Conservation (phyloP, 352 stramenopile genomes). For the Phytophthora europaea region DNA sequence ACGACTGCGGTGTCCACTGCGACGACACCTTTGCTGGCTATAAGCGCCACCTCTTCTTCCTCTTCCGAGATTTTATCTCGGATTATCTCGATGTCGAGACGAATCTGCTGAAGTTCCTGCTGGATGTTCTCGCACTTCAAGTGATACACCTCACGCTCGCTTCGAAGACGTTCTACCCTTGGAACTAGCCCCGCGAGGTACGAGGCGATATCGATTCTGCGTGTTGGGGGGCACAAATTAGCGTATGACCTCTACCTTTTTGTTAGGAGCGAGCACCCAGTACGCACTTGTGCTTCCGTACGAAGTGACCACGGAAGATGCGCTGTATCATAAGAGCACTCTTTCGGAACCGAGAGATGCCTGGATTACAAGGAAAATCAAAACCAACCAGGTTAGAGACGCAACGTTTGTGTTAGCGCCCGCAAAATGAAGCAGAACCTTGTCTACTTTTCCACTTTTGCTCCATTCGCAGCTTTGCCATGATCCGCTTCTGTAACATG, state of each 20-base stretch:
- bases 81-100: slow-evolving; percentile 28
- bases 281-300: slow-evolving; percentile 38
- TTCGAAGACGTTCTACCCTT: slow-evolving; percentile 36
- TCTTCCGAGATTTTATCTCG: slow-evolving; percentile 11
- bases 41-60: slow-evolving; percentile 32
- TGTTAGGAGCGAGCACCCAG: background rate
- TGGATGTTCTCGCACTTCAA: slow-evolving; percentile 25
- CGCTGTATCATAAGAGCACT: slow-evolving; percentile 54
- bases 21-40: slow-evolving; percentile 26
- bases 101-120: slow-evolving; percentile 26
- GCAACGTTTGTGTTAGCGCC: background rate
- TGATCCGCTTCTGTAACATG: slow-evolving; percentile 25
- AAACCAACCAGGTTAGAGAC: background rate
- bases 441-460: slow-evolving; percentile 39
- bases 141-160: slow-evolving; percentile 30
- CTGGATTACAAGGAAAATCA: background rate
- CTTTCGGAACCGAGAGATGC: slow-evolving; percentile 39
- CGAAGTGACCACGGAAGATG: slow-evolving; percentile 51
- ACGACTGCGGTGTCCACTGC: slow-evolving; percentile 41
- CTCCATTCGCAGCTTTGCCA: slow-evolving; percentile 30
- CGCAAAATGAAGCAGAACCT: slow-evolving; percentile 21
- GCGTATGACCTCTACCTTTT: background rate
- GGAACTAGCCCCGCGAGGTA: slow-evolving; percentile 28
- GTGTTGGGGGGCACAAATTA: background rate
- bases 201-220: slow-evolving; percentile 6